Conservation (phyloP, 495 filamentous ascomycete species). For the Talaromyces trachyspermus region DNA sequence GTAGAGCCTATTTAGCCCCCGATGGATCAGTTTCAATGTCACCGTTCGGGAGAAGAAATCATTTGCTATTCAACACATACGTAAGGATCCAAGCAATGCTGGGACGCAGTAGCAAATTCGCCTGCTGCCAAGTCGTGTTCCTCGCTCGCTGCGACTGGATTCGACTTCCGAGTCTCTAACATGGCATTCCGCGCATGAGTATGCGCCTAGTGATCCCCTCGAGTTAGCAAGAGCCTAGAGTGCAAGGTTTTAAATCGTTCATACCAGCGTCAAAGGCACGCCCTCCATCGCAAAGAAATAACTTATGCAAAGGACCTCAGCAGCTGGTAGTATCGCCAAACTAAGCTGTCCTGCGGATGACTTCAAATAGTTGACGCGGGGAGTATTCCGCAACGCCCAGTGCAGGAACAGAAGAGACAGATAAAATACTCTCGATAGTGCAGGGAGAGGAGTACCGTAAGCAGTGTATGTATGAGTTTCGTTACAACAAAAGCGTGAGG, state of each 20-base stretch:
- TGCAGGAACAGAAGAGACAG: background rate
- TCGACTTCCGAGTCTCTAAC: conserved; percentile 65
- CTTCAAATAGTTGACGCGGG: background rate
- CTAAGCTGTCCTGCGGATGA: no score
- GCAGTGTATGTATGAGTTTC: no score
- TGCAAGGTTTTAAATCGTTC: conserved; percentile 7
- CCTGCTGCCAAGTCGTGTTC: conserved; percentile 86
- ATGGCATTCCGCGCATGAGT: conserved; percentile 77
- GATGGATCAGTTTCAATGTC: background rate
- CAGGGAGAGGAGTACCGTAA: no score
- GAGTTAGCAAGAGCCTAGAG: conserved; percentile 8
- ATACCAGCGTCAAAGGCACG: conserved; percentile 52
- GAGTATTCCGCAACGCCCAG: no score
- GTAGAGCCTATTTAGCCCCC: conserved; percentile 68
- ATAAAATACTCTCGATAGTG: background rate
- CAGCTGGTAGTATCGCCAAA: no score
- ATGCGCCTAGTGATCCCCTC: conserved; percentile 57
- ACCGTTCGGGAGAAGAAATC: background rate
- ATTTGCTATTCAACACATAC: conserved; percentile 21
- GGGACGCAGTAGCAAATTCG: conserved; percentile 78
- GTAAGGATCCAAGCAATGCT: conserved; percentile 68
- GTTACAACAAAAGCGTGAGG: no score
- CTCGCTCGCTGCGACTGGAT: conserved; percentile 71
- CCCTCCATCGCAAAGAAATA: conserved; percentile 51
- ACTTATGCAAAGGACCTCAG: no score